Evolutionary conservation across 345 rosid genomes (phyloP).

Genomic region (Dovyalis caffra): DNA sequence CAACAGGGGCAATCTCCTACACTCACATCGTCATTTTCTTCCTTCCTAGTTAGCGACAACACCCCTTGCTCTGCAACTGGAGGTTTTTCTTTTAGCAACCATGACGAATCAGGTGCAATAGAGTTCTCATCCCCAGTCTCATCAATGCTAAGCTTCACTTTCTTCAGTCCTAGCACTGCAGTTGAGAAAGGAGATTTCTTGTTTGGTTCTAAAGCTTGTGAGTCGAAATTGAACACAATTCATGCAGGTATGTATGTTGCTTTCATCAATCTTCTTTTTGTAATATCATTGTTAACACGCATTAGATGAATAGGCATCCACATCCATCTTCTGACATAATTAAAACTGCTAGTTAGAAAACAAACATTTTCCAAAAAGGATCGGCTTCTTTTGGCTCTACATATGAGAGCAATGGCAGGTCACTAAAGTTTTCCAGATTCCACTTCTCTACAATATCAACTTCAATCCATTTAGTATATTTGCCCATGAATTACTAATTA

Average conservation of each 20-base stretch:
- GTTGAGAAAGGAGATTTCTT: slow-evolving; percentile 21
- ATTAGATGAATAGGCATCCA: background rate
- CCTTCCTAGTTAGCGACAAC: slow-evolving; percentile 36
- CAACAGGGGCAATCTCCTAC: slow-evolving; percentile 35
- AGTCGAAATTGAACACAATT: slow-evolving; percentile 24
- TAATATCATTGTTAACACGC: background rate
- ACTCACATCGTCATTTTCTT: slow-evolving; percentile 53
- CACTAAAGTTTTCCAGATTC: background rate
- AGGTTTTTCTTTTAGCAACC: slow-evolving; percentile 58
- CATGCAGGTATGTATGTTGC: slow-evolving; percentile 38
- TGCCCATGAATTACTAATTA: background rate
- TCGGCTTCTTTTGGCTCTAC: background rate
- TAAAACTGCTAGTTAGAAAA: background rate
- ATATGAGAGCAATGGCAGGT: background rate
- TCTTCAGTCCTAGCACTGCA: slow-evolving; percentile 45
- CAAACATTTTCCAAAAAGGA: background rate
- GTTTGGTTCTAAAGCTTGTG: background rate
- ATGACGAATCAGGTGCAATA: slow-evolving; percentile 32
- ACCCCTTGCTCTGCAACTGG: slow-evolving; percentile 29
- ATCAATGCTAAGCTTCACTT: slow-evolving; percentile 71
- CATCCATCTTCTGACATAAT: background rate
- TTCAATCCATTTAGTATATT: background rate
- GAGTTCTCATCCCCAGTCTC: slow-evolving; percentile 43
- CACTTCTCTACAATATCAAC: background rate
- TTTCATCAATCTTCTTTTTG: background rate